Evolutionary conservation across 1,139 yeast genomes (phyloP), one percentile per base, ranked within the genome.

Genomic region (Diutina ranongensis): DNA sequence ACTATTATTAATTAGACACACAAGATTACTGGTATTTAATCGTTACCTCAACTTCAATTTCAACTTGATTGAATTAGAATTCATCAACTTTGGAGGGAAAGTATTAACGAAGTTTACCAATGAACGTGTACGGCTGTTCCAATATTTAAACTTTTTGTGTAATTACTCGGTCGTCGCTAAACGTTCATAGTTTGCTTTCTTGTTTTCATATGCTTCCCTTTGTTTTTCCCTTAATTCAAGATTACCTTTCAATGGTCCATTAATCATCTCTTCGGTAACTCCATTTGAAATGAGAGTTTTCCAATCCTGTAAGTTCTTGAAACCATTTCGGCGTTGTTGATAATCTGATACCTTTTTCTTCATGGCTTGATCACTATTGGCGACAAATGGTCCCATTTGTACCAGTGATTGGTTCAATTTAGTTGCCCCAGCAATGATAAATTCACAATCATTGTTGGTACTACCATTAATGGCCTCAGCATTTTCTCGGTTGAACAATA

Each of bases 371-470:
- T 68, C 67, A 19, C 80, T 65, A 8, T 81, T 76, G 49, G 85
- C 92, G 15, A 83, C 94, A 60, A 86, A 87, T 18, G 96, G 96
- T 12, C 97, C 97, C 57, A 86, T 84, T 60, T 88, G 95, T 35
- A 85, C 85, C 47, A 83, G 73, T 15, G 78, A 76, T 64, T 88
- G 96, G 54, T 84, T 75, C 49, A 87, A 68, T 38, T 76, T 74
- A 60, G 85, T 66, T 45, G 96, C 97, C 32, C 89, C 95, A 50
- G 87, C 67, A 33, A 88, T 55, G 3, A 84, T 78, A 55, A 88
- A 79, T 51, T 77, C 74, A 2, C 79, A 63, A 15, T 62, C 65
- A 28, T 63, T 54, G 44, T 51, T 48, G 13, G 45, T 50, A 9
- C 49, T 32, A 8, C 40, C 50, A 35, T 57, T 63, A 32, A 83